Evolutionary conservation across 257 asterid species (phyloP), one percentile per base, ranked within the genome.

Genomic region (Mitragyna speciosa): DNA sequence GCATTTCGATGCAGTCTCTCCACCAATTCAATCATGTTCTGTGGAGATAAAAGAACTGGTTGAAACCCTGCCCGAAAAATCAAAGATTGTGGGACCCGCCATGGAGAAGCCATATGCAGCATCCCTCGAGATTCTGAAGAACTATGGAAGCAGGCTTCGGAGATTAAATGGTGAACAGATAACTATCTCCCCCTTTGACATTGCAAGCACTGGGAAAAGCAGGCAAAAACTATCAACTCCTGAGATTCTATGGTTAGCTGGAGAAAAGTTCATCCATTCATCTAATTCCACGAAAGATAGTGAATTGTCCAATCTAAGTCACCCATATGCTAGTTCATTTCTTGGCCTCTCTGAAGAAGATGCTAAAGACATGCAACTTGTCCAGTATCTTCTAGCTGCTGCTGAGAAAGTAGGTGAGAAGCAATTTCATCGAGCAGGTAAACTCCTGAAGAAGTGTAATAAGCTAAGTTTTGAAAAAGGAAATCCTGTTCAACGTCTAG

Each of bases 371-470:
- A 85, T 87, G 2, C 47, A 84, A 7, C 95, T 92, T 20, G 80
- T 92, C 28, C 85, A 81, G 65, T 70, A 74, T 80, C 91, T 92
- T 69, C 90, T 92, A 1, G 80, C 84, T 11, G 87, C 91, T 22
- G 95, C 88, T 11, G 92, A 90, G 78, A 90, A 86, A 75, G 80
- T 89, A 6, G 82, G 88, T 4, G 80, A 78, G 41, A 74, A 80
- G 67, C 85, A 85, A 67, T 88, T 81, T 72, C 85, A 80, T 36
- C 75, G 75, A 14, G 95, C 91, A 0, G 74, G 54, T 1, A 82
- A 72, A 49, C 52, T 76, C 31, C 82, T 85, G 26, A 47, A 82
- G 36, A 67, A 70, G 71, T 85, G 88, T 76, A 85, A 88, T 0
- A 72, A 79, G 72, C 63, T 56, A 39, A 78, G 87, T 70, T 85